Conservation (phyloP, 2,329 filamentous ascomycete genomes). For the Teratosphaeria viscida region DNA sequence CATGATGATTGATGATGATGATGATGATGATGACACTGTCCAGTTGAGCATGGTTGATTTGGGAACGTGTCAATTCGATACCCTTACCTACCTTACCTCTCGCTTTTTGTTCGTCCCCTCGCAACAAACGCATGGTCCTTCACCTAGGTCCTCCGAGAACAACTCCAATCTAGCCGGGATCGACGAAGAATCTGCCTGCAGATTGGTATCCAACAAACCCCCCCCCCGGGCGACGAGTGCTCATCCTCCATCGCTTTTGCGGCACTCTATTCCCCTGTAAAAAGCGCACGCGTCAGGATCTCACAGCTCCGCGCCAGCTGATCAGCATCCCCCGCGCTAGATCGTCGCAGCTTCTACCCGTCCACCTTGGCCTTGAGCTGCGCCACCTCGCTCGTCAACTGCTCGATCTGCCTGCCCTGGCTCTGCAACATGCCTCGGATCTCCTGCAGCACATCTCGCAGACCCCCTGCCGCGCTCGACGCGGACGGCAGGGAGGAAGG, state of each 20-base stretch:
- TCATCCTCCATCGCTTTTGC: neutral
- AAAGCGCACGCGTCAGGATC: neutral
- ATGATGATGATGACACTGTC: neutral
- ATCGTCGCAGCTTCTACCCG: neutral
- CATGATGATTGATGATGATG: neutral
- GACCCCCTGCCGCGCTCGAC: conserved; percentile 35
- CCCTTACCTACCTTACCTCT: neutral
- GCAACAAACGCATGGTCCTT: neutral
- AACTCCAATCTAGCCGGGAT: neutral
- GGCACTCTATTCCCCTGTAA: neutral
- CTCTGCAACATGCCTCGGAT: conserved; percentile 69
- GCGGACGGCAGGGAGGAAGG: neutral
- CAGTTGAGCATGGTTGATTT: neutral
- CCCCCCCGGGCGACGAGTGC: neutral
- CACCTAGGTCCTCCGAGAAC: neutral
- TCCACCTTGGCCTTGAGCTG: conserved; percentile 57
- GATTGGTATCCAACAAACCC: neutral
- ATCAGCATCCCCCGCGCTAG: neutral
- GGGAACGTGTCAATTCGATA: neutral
- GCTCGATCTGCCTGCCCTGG: conserved; percentile 66
- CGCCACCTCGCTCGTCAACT: conserved; percentile 74
- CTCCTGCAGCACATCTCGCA: conserved; percentile 59
- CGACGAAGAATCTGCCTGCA: neutral
- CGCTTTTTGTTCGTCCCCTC: neutral
- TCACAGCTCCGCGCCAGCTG: neutral